Evolutionary conservation across 2,329 filamentous ascomycete species (phyloP).

Genomic region (Cercospora berteroae): DNA sequence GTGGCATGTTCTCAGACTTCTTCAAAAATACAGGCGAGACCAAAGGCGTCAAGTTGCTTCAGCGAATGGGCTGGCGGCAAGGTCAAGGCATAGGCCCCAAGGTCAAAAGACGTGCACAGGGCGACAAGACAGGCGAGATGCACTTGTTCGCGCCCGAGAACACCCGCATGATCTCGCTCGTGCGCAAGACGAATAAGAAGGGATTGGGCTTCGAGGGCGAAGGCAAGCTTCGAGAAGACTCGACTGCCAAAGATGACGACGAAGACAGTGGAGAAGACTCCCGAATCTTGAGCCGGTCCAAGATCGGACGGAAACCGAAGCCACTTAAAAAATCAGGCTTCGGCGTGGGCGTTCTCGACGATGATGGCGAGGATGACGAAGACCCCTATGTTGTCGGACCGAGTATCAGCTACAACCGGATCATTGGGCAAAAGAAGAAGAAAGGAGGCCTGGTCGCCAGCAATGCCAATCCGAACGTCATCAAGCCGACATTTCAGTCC

Average conservation of each 20-base stretch:
- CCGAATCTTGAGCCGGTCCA: constrained; percentile 32
- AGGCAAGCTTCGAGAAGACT: constrained; percentile 47
- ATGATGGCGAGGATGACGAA: constrained; percentile 91
- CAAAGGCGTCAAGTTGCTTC: constrained; percentile 79
- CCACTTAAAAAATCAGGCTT: constrained; percentile 68
- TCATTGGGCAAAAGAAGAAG: constrained; percentile 77
- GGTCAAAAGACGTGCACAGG: constrained; percentile 68
- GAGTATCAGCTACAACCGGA: constrained; percentile 79
- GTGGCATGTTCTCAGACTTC: constrained; percentile 65
- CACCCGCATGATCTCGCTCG: constrained; percentile 64
- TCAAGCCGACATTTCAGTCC: constrained; percentile 67
- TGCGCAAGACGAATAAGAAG: constrained; percentile 65
- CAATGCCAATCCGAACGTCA: constrained; percentile 23
- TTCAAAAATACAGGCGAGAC: constrained; percentile 74
- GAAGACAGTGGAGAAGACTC: constrained; percentile 33
- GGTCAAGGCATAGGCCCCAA: constrained; percentile 92
- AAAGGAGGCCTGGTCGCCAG: constrained; percentile 48
- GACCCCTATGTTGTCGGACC: constrained; percentile 92
- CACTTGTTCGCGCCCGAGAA: constrained; percentile 87
- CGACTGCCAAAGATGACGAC: constrained; percentile 36
- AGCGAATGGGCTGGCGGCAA: constrained; percentile 93
- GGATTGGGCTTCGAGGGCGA: constrained; percentile 68
- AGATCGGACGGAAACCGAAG: constrained; percentile 40
- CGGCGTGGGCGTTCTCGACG: constrained; percentile 85
- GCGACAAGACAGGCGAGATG: constrained; percentile 56